Percentiles rank a stretch among this genome's conserved stretches.
These are phyloP conservation scores for Rhizopogon roseolus DNA, from an alignment of 768 basidiomycete genomes.

Conservation along the genomic window DNA sequence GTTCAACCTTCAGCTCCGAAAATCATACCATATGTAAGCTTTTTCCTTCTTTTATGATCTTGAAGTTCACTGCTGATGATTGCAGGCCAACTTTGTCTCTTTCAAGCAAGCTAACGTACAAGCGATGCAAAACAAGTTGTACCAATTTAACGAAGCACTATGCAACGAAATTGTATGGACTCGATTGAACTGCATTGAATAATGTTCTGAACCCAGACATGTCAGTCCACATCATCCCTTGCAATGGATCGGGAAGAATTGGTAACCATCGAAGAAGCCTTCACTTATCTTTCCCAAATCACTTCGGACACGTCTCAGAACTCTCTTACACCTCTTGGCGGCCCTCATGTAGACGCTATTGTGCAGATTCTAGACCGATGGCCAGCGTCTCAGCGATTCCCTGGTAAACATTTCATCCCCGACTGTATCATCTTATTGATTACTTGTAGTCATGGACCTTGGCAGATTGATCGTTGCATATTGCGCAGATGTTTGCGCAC, in stretches of 20 bases:
- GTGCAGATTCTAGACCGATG: constrained; percentile 66
- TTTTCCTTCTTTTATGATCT: neutral
- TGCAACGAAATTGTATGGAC: constrained; percentile 61
- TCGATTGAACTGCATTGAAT: neutral
- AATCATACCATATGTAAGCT: constrained; percentile 49
- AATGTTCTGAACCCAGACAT: neutral
- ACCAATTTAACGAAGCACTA: constrained; percentile 68
- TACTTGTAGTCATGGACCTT: constrained; percentile 72
- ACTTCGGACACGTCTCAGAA: constrained; percentile 30
- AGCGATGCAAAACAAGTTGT: constrained; percentile 76
- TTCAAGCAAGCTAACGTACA: constrained; percentile 82
- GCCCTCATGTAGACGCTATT: constrained; percentile 57
- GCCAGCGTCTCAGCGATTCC: constrained; percentile 70
- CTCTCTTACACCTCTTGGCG: constrained; percentile 31
- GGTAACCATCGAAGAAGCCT: constrained; percentile 53
- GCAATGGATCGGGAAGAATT: constrained; percentile 68
- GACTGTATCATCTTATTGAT: neutral
- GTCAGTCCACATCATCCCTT: constrained; percentile 63
- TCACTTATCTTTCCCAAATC: constrained; percentile 51
- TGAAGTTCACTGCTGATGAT: neutral
- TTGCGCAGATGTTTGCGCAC: constrained; percentile 47
- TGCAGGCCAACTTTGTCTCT: constrained; percentile 57
- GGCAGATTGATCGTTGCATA: constrained; percentile 69
- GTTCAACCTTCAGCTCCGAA: constrained; percentile 29
- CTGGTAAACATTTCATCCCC: constrained; percentile 37